Percentiles rank a stretch among this genome's conserved stretches.
These are phyloP conservation scores for Russula abietina DNA, from an alignment of 768 basidiomycete genomes.

Conservation along the genomic window DNA sequence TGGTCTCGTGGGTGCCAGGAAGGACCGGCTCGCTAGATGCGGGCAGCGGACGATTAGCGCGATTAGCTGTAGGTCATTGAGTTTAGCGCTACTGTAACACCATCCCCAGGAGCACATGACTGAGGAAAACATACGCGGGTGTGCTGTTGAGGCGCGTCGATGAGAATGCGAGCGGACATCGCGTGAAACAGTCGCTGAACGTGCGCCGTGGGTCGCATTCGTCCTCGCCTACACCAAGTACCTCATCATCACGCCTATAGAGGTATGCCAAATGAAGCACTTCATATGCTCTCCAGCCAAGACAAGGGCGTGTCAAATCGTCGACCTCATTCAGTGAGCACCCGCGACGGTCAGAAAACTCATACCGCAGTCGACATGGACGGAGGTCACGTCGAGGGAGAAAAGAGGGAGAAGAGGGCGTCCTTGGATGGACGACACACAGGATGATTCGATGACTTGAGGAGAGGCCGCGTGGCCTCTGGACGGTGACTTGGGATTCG, in stretches of 20 bases:
- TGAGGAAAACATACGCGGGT: too few relatives aligned
- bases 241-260: slow-evolving; percentile 64
- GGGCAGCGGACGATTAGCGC: slow-evolving; percentile 12
- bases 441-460: too few relatives aligned
- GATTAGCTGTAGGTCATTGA: slow-evolving; percentile 4
- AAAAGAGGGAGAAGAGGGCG: too few relatives aligned
- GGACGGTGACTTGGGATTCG: too few relatives aligned
- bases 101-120: neutral
- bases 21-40: slow-evolving; percentile 21
- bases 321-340: slow-evolving; percentile 59
- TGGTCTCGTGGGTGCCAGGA: neutral
- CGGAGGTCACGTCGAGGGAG: too few relatives aligned
- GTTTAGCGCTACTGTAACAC: neutral
- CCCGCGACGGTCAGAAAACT: too few relatives aligned
- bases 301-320: slow-evolving; percentile 53
- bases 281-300: slow-evolving; percentile 67
- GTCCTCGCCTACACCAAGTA: slow-evolving; percentile 64
- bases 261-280: slow-evolving; percentile 64
- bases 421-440: too few relatives aligned
- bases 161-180: too few relatives aligned
- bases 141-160: too few relatives aligned
- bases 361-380: too few relatives aligned
- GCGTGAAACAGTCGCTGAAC: too few relatives aligned
- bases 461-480: too few relatives aligned
- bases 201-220: slow-evolving; percentile 68